phyloP scores from a whole-genome alignment of 2,329 filamentous ascomycete species.

The Fusarium mundagurra region DNA sequence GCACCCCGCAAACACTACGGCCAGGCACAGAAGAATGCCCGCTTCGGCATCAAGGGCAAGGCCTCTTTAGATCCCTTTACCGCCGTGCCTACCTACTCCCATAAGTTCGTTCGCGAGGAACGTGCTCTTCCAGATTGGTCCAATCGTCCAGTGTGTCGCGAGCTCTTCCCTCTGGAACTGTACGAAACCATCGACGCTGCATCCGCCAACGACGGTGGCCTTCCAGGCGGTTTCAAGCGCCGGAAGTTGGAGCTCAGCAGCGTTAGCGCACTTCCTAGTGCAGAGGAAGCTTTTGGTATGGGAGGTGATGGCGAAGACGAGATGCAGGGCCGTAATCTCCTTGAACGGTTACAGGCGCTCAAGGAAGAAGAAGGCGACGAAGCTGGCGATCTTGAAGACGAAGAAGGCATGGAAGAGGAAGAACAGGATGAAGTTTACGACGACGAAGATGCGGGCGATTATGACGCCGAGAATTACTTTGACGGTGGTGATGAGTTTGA shows the following conservation, averaged over 20 bases:
- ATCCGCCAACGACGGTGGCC: conserved; percentile 39
- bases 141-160: conserved; percentile 59
- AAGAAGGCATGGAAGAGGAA: conserved; percentile 58
- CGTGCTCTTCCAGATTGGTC: conserved; percentile 65
- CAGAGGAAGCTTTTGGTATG: conserved; percentile 61
- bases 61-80: conserved; percentile 67
- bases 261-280: conserved; percentile 59
- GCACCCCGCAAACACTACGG: conserved; percentile 59
- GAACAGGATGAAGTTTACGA: conserved; percentile 63
- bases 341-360: conserved; percentile 58
- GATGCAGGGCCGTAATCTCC: conserved; percentile 49
- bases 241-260: conserved; percentile 56
- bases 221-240: conserved; percentile 54
- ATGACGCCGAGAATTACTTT: conserved; percentile 70
- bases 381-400: conserved; percentile 59
- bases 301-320: conserved; percentile 38
- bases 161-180: conserved; percentile 66
- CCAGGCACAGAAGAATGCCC: conserved; percentile 67
- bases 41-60: conserved; percentile 64
- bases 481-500: conserved; percentile 66
- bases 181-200: conserved; percentile 63
- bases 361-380: conserved; percentile 63
- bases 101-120: conserved; percentile 62
- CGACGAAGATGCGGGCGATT: conserved; percentile 69
- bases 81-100: conserved; percentile 67